Percentiles rank a stretch among this genome's conserved stretches.
phyloP scores from a whole-genome alignment of 352 stramenopile genomes.

The Globisporangium megalacanthum region DNA sequence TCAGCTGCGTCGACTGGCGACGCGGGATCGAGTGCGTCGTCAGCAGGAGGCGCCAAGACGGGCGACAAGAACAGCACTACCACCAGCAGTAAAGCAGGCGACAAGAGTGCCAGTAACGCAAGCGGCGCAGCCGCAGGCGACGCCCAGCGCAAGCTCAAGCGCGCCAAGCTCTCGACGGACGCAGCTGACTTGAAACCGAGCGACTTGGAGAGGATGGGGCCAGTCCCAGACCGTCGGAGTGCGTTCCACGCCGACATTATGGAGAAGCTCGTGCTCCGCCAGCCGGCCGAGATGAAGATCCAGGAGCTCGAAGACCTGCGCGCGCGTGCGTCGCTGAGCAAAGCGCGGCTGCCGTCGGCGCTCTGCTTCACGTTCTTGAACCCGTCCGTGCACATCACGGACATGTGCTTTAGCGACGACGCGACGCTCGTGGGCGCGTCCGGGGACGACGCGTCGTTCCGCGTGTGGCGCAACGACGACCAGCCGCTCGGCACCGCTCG shows the following conservation, averaged over 20 bases:
- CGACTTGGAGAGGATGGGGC: slow-evolving; percentile 47
- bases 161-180: slow-evolving; percentile 35
- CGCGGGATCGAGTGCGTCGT: slow-evolving; percentile 9
- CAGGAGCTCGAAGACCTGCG: slow-evolving; percentile 63
- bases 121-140: slow-evolving; percentile 14
- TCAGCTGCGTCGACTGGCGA: slow-evolving; percentile 14
- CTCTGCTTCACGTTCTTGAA: slow-evolving; percentile 81
- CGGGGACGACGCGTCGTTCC: slow-evolving; percentile 69
- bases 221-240: slow-evolving; percentile 61
- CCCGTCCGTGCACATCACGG: slow-evolving; percentile 71
- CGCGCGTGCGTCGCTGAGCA: slow-evolving; percentile 44
- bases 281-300: slow-evolving; percentile 56
- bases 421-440: slow-evolving; percentile 70
- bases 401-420: slow-evolving; percentile 78
- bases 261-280: slow-evolving; percentile 76
- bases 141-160: slow-evolving; percentile 56
- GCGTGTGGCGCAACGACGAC: slow-evolving; percentile 80
- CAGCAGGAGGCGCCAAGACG: slow-evolving; percentile 15
- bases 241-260: slow-evolving; percentile 67
- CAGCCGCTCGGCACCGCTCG: slow-evolving; percentile 63
- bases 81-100: slow-evolving; percentile 13
- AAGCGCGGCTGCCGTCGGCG: slow-evolving; percentile 48
- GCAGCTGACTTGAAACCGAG: slow-evolving; percentile 38
- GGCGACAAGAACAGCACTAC: slow-evolving; percentile 28
- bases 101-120: slow-evolving; percentile 3